Conservation (phyloP, 1,139 yeast species). For the Kurtzmaniella natalensis region DNA sequence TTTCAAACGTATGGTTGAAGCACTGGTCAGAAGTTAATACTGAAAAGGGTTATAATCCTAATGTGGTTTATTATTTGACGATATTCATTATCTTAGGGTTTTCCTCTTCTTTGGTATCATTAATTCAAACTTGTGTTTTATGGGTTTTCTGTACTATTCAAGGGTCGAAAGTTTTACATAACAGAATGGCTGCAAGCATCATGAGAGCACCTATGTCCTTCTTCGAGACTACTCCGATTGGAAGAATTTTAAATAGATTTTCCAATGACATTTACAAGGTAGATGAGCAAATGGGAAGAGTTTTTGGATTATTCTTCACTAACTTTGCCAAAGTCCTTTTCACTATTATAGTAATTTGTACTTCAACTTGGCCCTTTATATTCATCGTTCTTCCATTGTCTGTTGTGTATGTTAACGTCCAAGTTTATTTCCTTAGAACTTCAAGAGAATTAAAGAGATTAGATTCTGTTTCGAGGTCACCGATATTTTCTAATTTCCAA, state of each 20-base stretch:
- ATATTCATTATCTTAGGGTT: slow-evolving; percentile 29
- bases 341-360: slow-evolving; percentile 6
- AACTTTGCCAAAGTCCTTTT: slow-evolving; percentile 6
- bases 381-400: slow-evolving; percentile 5
- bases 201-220: slow-evolving; percentile 26
- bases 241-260: slow-evolving; percentile 42
- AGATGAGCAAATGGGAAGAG: slow-evolving; percentile 17
- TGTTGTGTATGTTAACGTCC: slow-evolving; percentile 4
- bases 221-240: slow-evolving; percentile 28
- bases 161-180: slow-evolving; percentile 21
- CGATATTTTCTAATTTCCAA: slow-evolving; percentile 60
- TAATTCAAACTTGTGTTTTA: slow-evolving; percentile 4
- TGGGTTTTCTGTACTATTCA: slow-evolving; percentile 18
- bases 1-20: slow-evolving; percentile 44
- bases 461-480: slow-evolving; percentile 35
- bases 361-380: slow-evolving; percentile 8
- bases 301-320: slow-evolving; percentile 5
- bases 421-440: slow-evolving; percentile 6
- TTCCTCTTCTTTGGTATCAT: slow-evolving; percentile 10
- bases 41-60: slow-evolving; percentile 17
- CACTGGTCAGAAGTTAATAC: slow-evolving; percentile 53
- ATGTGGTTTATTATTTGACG: slow-evolving; percentile 18
- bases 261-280: slow-evolving; percentile 55
- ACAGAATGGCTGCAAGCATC: slow-evolving; percentile 21
- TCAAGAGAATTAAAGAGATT: slow-evolving; percentile 9